Evolutionary conservation across 495 filamentous ascomycete genomes (phyloP), one percentile per base, ranked within the genome.

Genomic region (Achaetomiella virescens): DNA sequence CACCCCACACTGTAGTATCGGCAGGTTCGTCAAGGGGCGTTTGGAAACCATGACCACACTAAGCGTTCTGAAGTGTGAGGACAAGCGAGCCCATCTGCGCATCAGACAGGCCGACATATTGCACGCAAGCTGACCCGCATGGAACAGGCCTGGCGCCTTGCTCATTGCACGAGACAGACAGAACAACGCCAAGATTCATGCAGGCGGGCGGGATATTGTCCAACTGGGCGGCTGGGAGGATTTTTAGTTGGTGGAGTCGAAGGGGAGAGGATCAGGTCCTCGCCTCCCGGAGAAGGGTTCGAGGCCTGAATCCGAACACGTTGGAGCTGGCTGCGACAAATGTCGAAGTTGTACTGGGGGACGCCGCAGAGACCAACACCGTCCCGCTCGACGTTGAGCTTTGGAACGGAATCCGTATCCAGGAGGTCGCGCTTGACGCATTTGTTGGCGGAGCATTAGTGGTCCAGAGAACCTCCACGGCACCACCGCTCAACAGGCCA

Each of bases 161-260:
- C 17, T 54, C 47, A 12, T 40, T 42, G 17, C 57, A 61, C 37
- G 58, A 51, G 41, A 58, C 61, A 18, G 55, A 49, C n/a, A 64
- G 27, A n/a, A 17, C 43, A 7, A 46, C 43, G 21, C 14, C 21
- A 12, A 46, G 24, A 18, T 61, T 57, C 58, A 64, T 64, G 51
- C 61, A 64, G n/a, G 54, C 53, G 1, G 50, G 54, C 12, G 61
- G 61, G 12, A 64, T 46, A 9, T 60, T 55, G 12, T 61, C 50
- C 27, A 64, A 60, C n/a, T 43, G 12, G 12, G 38, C 58, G 7
- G 37, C 58, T 60, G 46, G 10, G 15, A 27, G 21, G 12, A 6
- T 29, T 14, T 3, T 46, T 22, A 46, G 43, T 11, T 12, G 6
- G 11, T 18, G 6, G 41, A 24, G 21, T 14, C 36, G 6, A 14